Base-by-base conservation (phyloP, 2,329 filamentous ascomycete genomes). In the Nannizziopsis barbatae region DNA sequence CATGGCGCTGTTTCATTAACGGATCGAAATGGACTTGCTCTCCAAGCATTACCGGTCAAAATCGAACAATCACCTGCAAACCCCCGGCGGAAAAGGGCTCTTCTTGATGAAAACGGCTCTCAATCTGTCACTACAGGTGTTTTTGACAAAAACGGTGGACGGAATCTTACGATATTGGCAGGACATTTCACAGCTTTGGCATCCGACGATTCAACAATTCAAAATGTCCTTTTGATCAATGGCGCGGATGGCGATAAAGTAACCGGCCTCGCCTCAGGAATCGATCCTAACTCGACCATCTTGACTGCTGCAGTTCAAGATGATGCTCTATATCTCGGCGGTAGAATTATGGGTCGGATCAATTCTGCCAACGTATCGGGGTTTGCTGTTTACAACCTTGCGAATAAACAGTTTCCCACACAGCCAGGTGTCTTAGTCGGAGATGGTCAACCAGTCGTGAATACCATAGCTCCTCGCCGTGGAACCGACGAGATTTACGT, bases 141-240 rank as follows among this genome's bases (percentile, higher is more conserved):
- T 17, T 55, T 55, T 40, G 52, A 55, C 41, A 55, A 45, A 12
- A 38, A 31, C 14, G 51, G 47, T 17, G 52, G 50, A 1, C 52
- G 53, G 54, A 95, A 95, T 64, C 74, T 93, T 49, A 96, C 92
- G 0, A 77, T 96, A 35, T 73, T 96, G 22, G 92, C 82, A 42
- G 92, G 92, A 1, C 86, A 88, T 58, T 98, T 98, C 62, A 77
- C 77, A 6, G 81, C 86, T 1, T 78, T 73, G 27, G 77, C 77
- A 11, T 75, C 75, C 6, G 77, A 89, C 56, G 85, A 81, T 17
- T 80, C 82, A 2, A 73, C 75, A 4, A 74, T 95, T 52, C 74
- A 87, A 55, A 96, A 95, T 58, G 71, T 98, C 12, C 73, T 84
- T 33, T 77, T 98, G 54, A 79, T 96, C 52, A 85, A 95, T 63